These are phyloP conservation scores for Thecaphora thlaspeos DNA, from an alignment of 1,284 basidiomycete genomes.

Conservation along the genomic window DNA sequence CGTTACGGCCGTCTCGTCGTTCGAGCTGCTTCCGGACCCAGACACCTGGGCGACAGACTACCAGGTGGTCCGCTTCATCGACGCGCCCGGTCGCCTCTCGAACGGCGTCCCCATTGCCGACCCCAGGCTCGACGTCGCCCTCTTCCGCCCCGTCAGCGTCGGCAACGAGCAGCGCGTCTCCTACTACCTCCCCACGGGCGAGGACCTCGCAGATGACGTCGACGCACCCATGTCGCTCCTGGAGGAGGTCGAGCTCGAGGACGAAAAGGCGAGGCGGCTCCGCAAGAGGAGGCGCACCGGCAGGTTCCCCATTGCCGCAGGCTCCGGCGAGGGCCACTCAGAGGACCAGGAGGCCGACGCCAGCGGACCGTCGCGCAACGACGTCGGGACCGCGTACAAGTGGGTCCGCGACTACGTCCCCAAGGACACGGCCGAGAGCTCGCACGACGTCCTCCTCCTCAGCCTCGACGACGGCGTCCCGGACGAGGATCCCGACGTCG, in stretches of 20 bases:
- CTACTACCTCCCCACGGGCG: conserved; percentile 47
- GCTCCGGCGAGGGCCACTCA: too few relatives aligned
- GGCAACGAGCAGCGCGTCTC: conserved; percentile 48
- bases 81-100: conserved; percentile 42
- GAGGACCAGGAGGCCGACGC: conserved; percentile 13
- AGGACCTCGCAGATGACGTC: conserved; percentile 32
- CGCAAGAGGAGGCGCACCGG: conserved; percentile 47
- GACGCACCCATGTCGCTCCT: conserved; percentile 23
- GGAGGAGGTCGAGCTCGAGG: conserved; percentile 25
- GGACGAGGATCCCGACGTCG: conserved; percentile 40
- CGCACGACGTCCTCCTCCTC: conserved; percentile 40
- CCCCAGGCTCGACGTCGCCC: conserved; percentile 40
- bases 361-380: conserved; percentile 6
- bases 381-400: conserved; percentile 42
- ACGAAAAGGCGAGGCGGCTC: conserved; percentile 39
- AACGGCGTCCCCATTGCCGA: conserved; percentile 40
- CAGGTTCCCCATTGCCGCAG: conserved; percentile 30
- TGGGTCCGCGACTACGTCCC: conserved; percentile 47
- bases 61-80: conserved; percentile 53
- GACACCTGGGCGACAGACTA: conserved; percentile 56
- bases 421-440: conserved; percentile 28
- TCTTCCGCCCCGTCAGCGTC: conserved; percentile 46
- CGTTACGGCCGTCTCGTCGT: conserved; percentile 47
- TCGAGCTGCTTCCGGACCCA: conserved; percentile 53
- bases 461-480: conserved; percentile 47